Evolutionary conservation across 352 stramenopile genomes (phyloP), one percentile per base, ranked within the genome.

Genomic region (Pythium phragmiticola): DNA sequence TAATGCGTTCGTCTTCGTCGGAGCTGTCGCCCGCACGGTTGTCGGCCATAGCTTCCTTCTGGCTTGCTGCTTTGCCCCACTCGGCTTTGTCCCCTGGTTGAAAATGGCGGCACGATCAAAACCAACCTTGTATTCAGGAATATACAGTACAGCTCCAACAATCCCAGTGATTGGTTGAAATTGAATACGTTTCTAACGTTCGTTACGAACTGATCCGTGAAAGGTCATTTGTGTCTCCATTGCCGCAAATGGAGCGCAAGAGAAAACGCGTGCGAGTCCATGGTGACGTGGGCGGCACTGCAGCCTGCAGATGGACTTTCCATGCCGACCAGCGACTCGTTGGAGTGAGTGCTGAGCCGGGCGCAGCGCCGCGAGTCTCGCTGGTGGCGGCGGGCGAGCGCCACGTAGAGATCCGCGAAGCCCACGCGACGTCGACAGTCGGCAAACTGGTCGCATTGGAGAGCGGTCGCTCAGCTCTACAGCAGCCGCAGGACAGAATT

Each of bases 1-100:
- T 67, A 37, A 94, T 92, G 54, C 80, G 86, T 80, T 94, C 86
- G 73, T 93, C 84, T 68, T 94, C 86, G 57, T 94, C 86, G 19
- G 86, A 93, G 70, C 86, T 94, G 69, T 94, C 86, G 46, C 82
- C 79, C 39, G 42, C 41, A 51, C 52, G 52, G 57, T 63, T 67
- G 56, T 73, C 66, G 28, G 65, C 65, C 65, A 72, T 72, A 0
- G n/a, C 37, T 39, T 13, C 14, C 37, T 39, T 13, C 14, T 39
- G 34, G 34, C 34, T 16, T 8, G 39, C 3, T 53, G 56, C 41
- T 60, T 56, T 36, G 34, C 34, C 47, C 23, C 41, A 36, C 21
- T 57, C 13, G 36, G 33, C 37, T 68, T 57, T 59, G 16, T 46
- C 56, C 41, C 62, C 48, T 65, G 56, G 56, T 65, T 61, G 63